phyloP scores from a whole-genome alignment of 805 yeast species.

The Kregervanrija delftensis region DNA sequence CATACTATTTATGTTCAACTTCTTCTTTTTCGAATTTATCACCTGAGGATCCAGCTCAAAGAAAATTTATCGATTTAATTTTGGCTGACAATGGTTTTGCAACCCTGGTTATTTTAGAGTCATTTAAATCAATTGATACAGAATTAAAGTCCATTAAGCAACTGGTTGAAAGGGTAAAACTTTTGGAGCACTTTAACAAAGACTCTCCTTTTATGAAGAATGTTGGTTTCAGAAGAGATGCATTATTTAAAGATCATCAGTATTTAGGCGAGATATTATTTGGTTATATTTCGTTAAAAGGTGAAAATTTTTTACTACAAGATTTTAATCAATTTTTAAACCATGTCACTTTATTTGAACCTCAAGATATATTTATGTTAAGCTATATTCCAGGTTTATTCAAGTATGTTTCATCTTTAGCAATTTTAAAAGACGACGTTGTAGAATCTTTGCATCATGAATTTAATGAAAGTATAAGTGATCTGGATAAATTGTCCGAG shows the following conservation, averaged over 20 bases:
- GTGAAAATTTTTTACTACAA: conserved; percentile 26
- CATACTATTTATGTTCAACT: conserved; percentile 30
- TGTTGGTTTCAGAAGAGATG: conserved; percentile 53
- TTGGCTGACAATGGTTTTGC: conserved; percentile 1
- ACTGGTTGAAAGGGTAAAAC: conserved; percentile 40
- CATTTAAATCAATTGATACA: conserved; percentile 53
- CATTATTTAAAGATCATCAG: conserved; percentile 64
- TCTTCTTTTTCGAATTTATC: background rate
- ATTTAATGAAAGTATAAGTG: conserved; percentile 29
- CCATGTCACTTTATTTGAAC: conserved; percentile 41
- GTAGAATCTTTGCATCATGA: conserved; percentile 32
- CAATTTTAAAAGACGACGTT: conserved; percentile 29
- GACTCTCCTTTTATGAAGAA: conserved; percentile 38
- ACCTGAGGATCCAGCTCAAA: background rate
- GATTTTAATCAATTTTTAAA: conserved; percentile 35
- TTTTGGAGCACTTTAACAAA: conserved; percentile 42
- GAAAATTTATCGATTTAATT: background rate
- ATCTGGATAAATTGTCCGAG: conserved; percentile 36
- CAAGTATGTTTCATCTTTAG: conserved; percentile 34
- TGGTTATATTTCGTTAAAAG: conserved; percentile 36
- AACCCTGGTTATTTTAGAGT: conserved; percentile 28
- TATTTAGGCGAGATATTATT: conserved; percentile 56
- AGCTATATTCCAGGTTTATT: conserved; percentile 61
- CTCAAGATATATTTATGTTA: conserved; percentile 57
- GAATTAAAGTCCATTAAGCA: conserved; percentile 51